phyloP scores from a whole-genome alignment of 768 basidiomycete species.

The Amanita polypyramis region DNA sequence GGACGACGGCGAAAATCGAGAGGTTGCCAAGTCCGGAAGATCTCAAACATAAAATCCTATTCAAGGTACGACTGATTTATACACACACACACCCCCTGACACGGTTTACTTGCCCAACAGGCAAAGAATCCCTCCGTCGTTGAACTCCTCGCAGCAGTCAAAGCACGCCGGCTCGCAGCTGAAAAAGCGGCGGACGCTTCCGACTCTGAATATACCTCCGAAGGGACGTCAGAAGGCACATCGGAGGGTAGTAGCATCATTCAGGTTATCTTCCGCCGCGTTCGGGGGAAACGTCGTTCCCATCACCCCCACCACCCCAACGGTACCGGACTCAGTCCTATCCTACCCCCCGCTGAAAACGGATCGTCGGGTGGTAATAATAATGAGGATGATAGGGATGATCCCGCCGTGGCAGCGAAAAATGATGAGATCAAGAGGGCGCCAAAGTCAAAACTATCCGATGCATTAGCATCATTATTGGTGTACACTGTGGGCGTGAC shows the following conservation, averaged over 20 bases:
- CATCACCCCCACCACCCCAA: neutral
- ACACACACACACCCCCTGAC: neutral
- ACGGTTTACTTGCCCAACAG: constrained; percentile 20
- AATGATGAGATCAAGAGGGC: neutral
- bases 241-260: constrained; percentile 21
- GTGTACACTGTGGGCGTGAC: constrained; percentile 97
- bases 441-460: constrained; percentile 63
- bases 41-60: constrained; percentile 65
- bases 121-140: constrained; percentile 66
- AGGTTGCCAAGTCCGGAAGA: constrained; percentile 82
- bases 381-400: too few relatives aligned
- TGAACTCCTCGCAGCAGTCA: constrained; percentile 9
- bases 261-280: constrained; percentile 28
- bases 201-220: constrained; percentile 22
- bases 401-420: neutral
- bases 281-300: constrained; percentile 14
- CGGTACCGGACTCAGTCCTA: too few relatives aligned
- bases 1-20: constrained; percentile 31
- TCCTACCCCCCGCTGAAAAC: neutral
- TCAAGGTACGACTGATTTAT: constrained; percentile 49
- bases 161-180: neutral
- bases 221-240: neutral
- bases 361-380: neutral
- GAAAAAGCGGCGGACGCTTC: constrained; percentile 15
- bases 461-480: constrained; percentile 63